phyloP scores from a whole-genome alignment of 2,329 filamentous ascomycete genomes.

The Elsinoe necatrix region DNA sequence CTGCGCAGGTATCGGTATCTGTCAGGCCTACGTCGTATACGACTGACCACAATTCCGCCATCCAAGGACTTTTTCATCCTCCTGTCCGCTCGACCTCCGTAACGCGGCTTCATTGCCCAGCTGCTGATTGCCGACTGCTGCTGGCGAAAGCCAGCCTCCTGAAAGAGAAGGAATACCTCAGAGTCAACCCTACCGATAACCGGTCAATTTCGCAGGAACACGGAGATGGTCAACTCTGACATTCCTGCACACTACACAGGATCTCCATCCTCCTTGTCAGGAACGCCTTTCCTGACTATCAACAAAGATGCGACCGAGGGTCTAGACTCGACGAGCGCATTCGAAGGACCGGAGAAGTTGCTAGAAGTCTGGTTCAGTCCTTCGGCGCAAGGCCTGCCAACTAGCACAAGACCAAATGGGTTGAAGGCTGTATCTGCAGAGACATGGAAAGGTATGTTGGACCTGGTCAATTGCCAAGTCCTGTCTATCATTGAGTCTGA shows the following conservation, averaged over 20 bases:
- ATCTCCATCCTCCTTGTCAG: slow-evolving; percentile 65
- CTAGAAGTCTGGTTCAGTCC: slow-evolving; percentile 97
- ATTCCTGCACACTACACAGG: slow-evolving; percentile 71
- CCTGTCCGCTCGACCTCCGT: slow-evolving; percentile 80
- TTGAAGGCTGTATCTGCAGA: slow-evolving; percentile 78
- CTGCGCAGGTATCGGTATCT: slow-evolving; percentile 77
- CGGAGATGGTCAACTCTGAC: slow-evolving; percentile 75
- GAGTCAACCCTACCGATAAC: slow-evolving; percentile 14
- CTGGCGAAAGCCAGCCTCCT: slow-evolving; percentile 80
- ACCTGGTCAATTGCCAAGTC: slow-evolving; percentile 97
- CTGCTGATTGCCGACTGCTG: slow-evolving; percentile 49
- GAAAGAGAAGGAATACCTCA: slow-evolving; percentile 42
- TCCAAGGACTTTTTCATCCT: slow-evolving; percentile 73
- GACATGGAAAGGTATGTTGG: slow-evolving; percentile 92
- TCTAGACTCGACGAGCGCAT: slow-evolving; percentile 90
- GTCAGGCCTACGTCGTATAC: slow-evolving; percentile 52
- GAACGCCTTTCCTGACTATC: slow-evolving; percentile 86
- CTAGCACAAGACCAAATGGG: slow-evolving; percentile 62
- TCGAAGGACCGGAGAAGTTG: slow-evolving; percentile 96
- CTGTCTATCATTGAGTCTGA: slow-evolving; percentile 89
- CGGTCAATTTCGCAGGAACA: too few species aligned
- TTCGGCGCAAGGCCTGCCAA: slow-evolving; percentile 62
- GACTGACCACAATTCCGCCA: slow-evolving; percentile 78
- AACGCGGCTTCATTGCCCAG: slow-evolving; percentile 66
- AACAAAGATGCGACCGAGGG: slow-evolving; percentile 91